Conservation (phyloP, 2,329 filamentous ascomycete genomes). For the Paraphoma chrysanthemicola region DNA sequence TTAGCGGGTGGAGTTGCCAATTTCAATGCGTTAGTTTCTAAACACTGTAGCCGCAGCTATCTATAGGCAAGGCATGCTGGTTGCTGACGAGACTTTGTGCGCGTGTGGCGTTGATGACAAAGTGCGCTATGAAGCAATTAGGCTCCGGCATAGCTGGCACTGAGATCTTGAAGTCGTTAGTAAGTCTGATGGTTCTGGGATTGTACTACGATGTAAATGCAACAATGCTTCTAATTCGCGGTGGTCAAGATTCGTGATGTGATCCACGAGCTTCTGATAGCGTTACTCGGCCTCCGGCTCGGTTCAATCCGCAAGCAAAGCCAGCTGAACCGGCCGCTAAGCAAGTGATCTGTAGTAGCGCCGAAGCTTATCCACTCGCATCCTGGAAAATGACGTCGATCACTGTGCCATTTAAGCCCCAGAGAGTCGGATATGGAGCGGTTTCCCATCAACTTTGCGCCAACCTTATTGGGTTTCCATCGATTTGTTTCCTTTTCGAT, state of each 20-base stretch:
- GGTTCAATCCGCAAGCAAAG: neutral
- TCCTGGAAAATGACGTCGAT: slow-evolving; percentile 15
- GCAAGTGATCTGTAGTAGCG: slow-evolving; percentile 6
- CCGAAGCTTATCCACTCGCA: slow-evolving; percentile 3
- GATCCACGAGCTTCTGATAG: too few species aligned
- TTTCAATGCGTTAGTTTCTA: neutral
- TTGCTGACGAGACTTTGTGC: neutral
- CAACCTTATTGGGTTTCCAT: neutral
- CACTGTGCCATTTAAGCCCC: neutral
- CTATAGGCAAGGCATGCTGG: neutral
- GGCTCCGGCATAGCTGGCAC: too few species aligned
- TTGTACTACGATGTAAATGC: too few species aligned
- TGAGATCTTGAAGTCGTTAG: too few species aligned
- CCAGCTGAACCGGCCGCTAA: slow-evolving; percentile 4
- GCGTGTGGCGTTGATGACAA: neutral
- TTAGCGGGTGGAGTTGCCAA: slow-evolving; percentile 1
- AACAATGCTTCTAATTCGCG: neutral
- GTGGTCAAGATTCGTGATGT: neutral
- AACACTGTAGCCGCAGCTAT: neutral
- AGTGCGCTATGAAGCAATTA: neutral
- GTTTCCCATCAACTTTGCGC: neutral
- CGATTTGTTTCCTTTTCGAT: neutral
- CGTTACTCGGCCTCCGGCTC: neutral
- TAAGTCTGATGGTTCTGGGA: too few species aligned
- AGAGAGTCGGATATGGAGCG: neutral